Evolutionary conservation across 768 basidiomycete genomes (phyloP), one percentile per base, ranked within the genome.

Genomic region (Tylopilus intermedius): DNA sequence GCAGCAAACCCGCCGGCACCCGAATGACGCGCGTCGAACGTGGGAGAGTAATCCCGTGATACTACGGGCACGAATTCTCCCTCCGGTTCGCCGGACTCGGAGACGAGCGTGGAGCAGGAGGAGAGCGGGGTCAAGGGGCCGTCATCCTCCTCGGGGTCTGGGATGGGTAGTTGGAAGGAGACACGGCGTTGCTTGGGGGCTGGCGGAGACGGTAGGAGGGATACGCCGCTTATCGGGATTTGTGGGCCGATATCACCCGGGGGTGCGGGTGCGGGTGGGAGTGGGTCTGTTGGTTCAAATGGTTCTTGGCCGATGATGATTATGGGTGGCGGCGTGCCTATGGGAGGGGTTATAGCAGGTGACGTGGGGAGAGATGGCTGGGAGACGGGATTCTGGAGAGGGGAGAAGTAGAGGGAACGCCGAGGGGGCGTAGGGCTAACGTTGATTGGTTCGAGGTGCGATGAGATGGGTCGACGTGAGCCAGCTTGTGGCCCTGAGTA

Each of bases 41-140:
- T n/a, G 2, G 9, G 7, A 14, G 6, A 5, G 35, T 37, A 15
- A 37, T 37, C 35, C 35, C 6, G 35, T 6, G 13, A 14, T 13
- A 37, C 35, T 15, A 4, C 35, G 35, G 35, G 35, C 14, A 5
- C 15, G 14, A 37, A 5, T 2, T 15, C 4, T 37, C 35, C 15
- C 5, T 27, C 24, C 9, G 41, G 8, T 10, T 15, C 15, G 2
- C 21, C 32, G 0, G 2, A 8, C 5, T 40, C 43, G 1, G 45
- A 5, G n/a, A 62, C 45, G 37, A 63, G 53, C 13, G 61, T 62
- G 9, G 61, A 62, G 18, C 47, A 60, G 6, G 33, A 43, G 4
- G 60, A 62, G 10, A 50, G 27, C 2, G 58, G 57, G 0, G 46
- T 37, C 0, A 32, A 45, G 0, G 57, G 33, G 1, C 1, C 30